Conservation (phyloP, 306 rosid species). For the Acacia acuminata region DNA sequence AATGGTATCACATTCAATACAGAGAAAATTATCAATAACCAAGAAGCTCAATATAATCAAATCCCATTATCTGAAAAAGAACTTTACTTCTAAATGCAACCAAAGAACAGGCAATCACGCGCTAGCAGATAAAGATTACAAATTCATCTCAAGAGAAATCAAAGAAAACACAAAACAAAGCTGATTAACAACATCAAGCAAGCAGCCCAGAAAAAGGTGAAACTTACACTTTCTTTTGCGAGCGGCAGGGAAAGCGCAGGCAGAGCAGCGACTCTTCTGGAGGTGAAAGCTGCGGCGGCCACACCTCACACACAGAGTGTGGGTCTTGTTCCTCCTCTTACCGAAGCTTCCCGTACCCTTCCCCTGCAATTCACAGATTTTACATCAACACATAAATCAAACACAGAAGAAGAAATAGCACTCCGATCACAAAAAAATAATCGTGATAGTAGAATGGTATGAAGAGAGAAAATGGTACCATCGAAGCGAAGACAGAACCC, state of each 20-base stretch:
- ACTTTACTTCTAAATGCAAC: background rate
- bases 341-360: conserved; percentile 98
- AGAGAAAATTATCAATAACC: no score
- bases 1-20: no score
- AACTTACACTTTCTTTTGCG: conserved; percentile 79
- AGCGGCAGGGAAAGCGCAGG: conserved; percentile 95
- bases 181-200: background rate
- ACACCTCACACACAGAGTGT: conserved; percentile 91
- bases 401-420: background rate
- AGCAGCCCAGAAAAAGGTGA: background rate
- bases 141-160: background rate
- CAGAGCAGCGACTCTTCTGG: conserved; percentile 93
- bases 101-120: background rate
- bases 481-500: conserved; percentile 52
- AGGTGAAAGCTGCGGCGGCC: conserved; percentile 99
- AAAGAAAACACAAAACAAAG: background rate
- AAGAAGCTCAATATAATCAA: no score
- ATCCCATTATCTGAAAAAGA: background rate
- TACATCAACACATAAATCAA: background rate
- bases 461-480: conserved; percentile 44
- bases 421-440: background rate
- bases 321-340: conserved; percentile 99
- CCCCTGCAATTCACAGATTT: conserved; percentile 49
- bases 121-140: background rate
- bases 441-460: background rate